Evolutionary conservation across 2,329 filamentous ascomycete genomes (phyloP).

Genomic region (Phialophora expanda): DNA sequence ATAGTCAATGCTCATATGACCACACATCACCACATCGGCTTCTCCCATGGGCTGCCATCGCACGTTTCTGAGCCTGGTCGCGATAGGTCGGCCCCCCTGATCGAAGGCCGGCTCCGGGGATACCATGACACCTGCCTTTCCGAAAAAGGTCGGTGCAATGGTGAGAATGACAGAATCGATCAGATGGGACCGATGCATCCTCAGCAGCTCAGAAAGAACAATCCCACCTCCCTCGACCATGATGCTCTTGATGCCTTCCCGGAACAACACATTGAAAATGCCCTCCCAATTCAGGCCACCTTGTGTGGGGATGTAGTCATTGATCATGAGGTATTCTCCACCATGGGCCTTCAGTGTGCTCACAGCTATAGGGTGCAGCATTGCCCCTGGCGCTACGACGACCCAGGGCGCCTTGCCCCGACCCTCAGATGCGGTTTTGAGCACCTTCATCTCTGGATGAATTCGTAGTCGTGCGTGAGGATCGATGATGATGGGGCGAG

Average conservation of each 20-base stretch:
- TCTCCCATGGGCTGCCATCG: conserved; percentile 75
- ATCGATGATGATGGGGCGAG: conserved; percentile 82
- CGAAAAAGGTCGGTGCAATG: conserved; percentile 88
- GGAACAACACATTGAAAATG: conserved; percentile 64
- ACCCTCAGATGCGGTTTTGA: conserved; percentile 67
- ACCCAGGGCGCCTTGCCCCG: conserved; percentile 76
- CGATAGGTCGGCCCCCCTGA: conserved; percentile 63
- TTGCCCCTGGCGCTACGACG: conserved; percentile 58
- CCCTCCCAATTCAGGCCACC: conserved; percentile 62
- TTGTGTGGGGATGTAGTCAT: conserved; percentile 36
- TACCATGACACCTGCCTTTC: conserved; percentile 78
- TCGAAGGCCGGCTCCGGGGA: conserved; percentile 62
- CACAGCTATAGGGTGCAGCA: conserved; percentile 55
- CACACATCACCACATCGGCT: conserved; percentile 83
- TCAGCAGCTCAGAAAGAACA: conserved; percentile 82
- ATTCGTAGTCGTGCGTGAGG: conserved; percentile 76
- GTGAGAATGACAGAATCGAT: conserved; percentile 84
- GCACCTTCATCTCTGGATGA: conserved; percentile 64
- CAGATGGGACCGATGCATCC: conserved; percentile 63
- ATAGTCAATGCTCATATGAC: conserved; percentile 54
- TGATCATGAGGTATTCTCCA: conserved; percentile 52
- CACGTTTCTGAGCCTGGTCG: conserved; percentile 67
- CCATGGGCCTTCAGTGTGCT: conserved; percentile 54
- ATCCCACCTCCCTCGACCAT: conserved; percentile 90
- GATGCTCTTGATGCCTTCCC: conserved; percentile 71